Evolutionary conservation across 2,329 filamentous ascomycete species (phyloP), one percentile per base, ranked within the genome.

Genomic region (Aspergillus ochraceus): DNA sequence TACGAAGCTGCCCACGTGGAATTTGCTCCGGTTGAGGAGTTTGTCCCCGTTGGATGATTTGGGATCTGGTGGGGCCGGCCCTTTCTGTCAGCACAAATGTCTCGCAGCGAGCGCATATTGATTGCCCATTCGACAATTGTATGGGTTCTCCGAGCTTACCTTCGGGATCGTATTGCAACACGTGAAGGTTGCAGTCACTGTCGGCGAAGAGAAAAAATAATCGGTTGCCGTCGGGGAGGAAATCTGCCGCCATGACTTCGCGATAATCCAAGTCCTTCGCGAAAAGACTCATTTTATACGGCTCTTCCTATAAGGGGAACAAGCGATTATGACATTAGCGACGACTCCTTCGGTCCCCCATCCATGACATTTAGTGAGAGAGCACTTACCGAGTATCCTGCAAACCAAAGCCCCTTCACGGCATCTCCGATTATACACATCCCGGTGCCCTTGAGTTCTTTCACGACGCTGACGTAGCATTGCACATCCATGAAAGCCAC

Each of bases 401-500:
- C 90, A 67, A 99, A 96, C 92, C 95, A 98, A 2, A 98, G 83
- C 0, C 95, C 95, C 78, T 97, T 97, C 72, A 95, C 88, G 0
- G 90, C 91, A 77, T 99, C 95, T 0, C 91, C 90, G 78, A 97
- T 88, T 11, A 97, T 82, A 70, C 91, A 92, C 72, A 99, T 83
- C 0, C 94, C 93, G 0, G 92, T 96, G 1, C 89, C 87, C 3
- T 88, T 87, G 19, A 99, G 83, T 68, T 92, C 91, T 71, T 93
- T 95, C 56, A 92, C 85, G n/a, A 89, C 87, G 2, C 88, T 91
- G 12, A 97, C 91, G 70, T 97, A 95, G 76, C 91, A 96, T 77
- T 91, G 95, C 88, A 97, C 96, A 71, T 99, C 95, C 83, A 99
- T 90, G 72, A 99, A 99, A 0, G 95, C 95, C 3, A 99, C 94